Evolutionary conservation across 1,139 yeast species (phyloP).

Genomic region (Chernovozyma sophiae-reginae): DNA sequence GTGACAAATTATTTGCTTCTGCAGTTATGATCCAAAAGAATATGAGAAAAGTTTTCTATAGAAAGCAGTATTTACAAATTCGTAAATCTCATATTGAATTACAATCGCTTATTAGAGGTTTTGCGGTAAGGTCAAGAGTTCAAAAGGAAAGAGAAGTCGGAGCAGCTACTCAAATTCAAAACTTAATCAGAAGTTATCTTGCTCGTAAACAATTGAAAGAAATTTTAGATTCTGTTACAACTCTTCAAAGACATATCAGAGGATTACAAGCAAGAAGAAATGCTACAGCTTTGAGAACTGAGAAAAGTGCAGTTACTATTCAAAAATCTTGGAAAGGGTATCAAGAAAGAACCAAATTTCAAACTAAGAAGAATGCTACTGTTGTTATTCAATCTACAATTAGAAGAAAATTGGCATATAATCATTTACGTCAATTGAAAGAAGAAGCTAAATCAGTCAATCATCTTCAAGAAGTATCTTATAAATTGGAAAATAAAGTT

Average conservation of each 20-base stretch:
- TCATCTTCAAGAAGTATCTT: constrained; percentile 87
- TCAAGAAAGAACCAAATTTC: constrained; percentile 44
- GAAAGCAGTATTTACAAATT: constrained; percentile 55
- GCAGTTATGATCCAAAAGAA: constrained; percentile 87
- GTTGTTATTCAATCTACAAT: constrained; percentile 72
- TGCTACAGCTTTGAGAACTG: constrained; percentile 44
- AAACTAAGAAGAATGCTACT: constrained; percentile 46
- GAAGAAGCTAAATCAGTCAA: constrained; percentile 88
- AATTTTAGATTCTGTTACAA: constrained; percentile 49
- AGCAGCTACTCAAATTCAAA: constrained; percentile 74
- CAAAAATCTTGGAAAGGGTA: constrained; percentile 68
- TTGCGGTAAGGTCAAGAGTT: constrained; percentile 52
- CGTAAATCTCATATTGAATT: constrained; percentile 51
- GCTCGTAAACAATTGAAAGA: constrained; percentile 45
- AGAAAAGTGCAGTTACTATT: constrained; percentile 61
- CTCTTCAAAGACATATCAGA: constrained; percentile 66
- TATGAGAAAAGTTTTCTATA: constrained; percentile 62
- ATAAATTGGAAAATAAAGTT: constrained; percentile 90
- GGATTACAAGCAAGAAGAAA: constrained; percentile 57
- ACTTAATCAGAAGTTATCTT: constrained; percentile 61
- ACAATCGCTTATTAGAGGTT: constrained; percentile 67
- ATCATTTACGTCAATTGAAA: constrained; percentile 59
- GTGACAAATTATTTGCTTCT: constrained; percentile 70
- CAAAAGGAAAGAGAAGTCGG: constrained; percentile 53
- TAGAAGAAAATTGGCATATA: constrained; percentile 72